Percentiles rank a stretch among this genome's conserved stretches.
These are phyloP conservation scores for Colletotrichum filicis DNA, from an alignment of 2,329 filamentous ascomycete species.

Conservation along the genomic window DNA sequence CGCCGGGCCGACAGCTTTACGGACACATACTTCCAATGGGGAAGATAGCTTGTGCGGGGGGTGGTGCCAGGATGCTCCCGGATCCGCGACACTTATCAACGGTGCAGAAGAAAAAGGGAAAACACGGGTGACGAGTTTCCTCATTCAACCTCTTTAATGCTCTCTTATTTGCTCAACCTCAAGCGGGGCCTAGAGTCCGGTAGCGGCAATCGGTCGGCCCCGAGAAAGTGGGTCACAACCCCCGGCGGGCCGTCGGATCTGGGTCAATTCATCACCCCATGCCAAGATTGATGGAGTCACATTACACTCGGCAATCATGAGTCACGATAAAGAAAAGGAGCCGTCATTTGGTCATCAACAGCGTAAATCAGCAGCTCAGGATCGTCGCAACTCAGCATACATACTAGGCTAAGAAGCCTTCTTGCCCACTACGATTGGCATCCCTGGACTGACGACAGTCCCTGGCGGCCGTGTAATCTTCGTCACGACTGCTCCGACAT, in stretches of 20 bases:
- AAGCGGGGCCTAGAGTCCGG: not conserved
- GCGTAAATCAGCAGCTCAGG: not conserved
- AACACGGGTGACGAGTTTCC: not conserved
- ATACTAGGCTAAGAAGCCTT: not conserved
- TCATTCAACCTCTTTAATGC: too few relatives aligned
- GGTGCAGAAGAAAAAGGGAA: not conserved
- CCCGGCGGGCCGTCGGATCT: not conserved
- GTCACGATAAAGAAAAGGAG: too few relatives aligned
- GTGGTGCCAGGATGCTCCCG: not conserved
- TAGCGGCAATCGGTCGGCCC: not conserved
- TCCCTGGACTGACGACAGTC: not conserved
- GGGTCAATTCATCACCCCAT: not conserved
- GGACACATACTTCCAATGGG: not conserved
- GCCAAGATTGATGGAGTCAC: not conserved
- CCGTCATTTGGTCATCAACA: not conserved
- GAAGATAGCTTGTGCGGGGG: not conserved
- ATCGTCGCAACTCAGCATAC: not conserved
- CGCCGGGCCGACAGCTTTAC: not conserved
- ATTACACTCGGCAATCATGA: not conserved
- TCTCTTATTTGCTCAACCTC: not conserved
- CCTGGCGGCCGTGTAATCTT: not conserved
- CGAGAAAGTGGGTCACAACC: not conserved
- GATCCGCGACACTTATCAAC: not conserved
- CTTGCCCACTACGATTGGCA: not conserved
- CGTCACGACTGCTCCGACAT: not conserved